Evolutionary conservation across 495 filamentous ascomycete genomes (phyloP).

Genomic region (Neurospora sp.): DNA sequence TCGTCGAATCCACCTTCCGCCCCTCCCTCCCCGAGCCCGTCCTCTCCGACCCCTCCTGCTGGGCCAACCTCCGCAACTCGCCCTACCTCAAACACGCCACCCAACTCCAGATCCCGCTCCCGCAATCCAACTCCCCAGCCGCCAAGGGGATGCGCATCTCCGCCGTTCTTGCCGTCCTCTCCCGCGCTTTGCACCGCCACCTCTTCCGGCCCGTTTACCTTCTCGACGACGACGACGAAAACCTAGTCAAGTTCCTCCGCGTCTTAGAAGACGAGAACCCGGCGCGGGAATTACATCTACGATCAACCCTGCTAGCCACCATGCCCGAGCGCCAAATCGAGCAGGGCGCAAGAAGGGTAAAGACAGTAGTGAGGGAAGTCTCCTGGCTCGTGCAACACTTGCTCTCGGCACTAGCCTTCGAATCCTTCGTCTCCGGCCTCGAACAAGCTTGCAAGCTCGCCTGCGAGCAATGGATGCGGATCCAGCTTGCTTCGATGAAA

Average conservation of each 20-base stretch:
- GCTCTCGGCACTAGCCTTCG: conserved; percentile 22
- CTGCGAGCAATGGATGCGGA: conserved; percentile 27
- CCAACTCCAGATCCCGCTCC: conserved; percentile 23
- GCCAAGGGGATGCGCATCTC: conserved; percentile 31
- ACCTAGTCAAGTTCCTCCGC: conserved; percentile 24
- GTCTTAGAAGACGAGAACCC: conserved; percentile 26
- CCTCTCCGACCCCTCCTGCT: conserved; percentile 25
- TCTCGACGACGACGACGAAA: conserved; percentile 23
- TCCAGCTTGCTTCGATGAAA: conserved; percentile 25
- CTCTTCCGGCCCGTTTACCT: conserved; percentile 29
- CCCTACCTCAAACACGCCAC: conserved; percentile 29
- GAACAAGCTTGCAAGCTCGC: conserved; percentile 23
- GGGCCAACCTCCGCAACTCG: conserved; percentile 28
- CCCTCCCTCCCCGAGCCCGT: conserved; percentile 24
- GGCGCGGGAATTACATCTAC: conserved; percentile 22
- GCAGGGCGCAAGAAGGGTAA: conserved; percentile 20
- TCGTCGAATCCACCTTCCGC: conserved; percentile 26
- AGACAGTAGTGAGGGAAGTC: conserved; percentile 28
- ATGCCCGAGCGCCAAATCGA: conserved; percentile 24
- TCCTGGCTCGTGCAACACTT: conserved; percentile 30
- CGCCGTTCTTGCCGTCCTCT: conserved; percentile 26
- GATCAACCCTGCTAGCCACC: conserved; percentile 18
- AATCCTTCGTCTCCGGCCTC: conserved; percentile 23
- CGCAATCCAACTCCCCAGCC: conserved; percentile 26
- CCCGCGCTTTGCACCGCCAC: conserved; percentile 25